A percentile compares a stretch with the other conserved stretches of the same genome.
Evolutionary conservation across 106 monocot genomes (phyloP).

Genomic region (Posidonia australis): DNA sequence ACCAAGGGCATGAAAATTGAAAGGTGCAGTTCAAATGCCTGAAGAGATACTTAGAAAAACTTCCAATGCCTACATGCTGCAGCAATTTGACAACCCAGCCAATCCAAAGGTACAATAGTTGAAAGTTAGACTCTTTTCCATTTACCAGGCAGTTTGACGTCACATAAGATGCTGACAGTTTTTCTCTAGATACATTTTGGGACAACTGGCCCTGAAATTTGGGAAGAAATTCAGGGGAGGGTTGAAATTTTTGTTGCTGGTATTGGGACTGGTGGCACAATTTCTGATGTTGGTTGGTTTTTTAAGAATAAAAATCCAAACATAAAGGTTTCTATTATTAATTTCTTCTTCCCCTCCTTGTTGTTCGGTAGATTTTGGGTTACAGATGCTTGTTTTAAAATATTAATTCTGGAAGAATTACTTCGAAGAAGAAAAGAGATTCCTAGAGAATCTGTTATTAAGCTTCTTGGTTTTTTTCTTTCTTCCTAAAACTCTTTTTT

Average conservation of each 20-base stretch:
- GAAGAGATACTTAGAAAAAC: conserved; percentile 83
- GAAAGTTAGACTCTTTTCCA: neutral
- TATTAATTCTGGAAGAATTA: neutral
- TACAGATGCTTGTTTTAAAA: no score
- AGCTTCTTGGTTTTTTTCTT: neutral
- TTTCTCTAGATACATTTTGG: conserved; percentile 64
- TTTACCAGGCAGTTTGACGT: neutral
- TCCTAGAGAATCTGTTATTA: neutral
- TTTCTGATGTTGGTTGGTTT: conserved; percentile 76
- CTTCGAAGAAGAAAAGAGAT: neutral
- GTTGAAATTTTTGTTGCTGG: conserved; percentile 92
- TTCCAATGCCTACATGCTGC: conserved; percentile 83
- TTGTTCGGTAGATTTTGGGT: no score
- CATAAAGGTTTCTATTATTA: conserved; percentile 47
- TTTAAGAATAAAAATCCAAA: conserved; percentile 79
- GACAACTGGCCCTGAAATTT: conserved; percentile 96
- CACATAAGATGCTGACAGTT: neutral
- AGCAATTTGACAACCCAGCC: conserved; percentile 97
- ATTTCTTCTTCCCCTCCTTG: conserved; percentile 1
- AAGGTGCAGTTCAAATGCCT: conserved; percentile 88
- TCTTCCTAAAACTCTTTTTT: neutral
- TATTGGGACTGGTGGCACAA: conserved; percentile 97
- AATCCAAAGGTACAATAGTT: conserved; percentile 60
- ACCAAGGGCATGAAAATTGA: conserved; percentile 97
- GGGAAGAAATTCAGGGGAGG: conserved; percentile 90